Conservation (phyloP, 1,139 yeast genomes). For the Scheffersomyces lignicola region DNA sequence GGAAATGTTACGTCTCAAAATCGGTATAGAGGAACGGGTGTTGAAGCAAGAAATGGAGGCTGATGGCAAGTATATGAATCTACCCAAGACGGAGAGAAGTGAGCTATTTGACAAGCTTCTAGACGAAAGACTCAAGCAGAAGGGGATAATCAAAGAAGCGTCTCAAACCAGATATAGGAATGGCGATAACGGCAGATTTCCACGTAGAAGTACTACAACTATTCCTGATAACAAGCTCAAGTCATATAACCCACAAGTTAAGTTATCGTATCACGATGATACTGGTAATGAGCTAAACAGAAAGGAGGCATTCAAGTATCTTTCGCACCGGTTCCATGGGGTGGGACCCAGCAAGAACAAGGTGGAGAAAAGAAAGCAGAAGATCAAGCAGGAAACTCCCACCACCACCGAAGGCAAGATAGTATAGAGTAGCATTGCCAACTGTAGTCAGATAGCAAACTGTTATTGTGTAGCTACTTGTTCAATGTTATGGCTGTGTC, state of each 20-base stretch:
- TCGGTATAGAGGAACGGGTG: conserved; percentile 38
- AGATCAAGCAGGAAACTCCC: conserved; percentile 3
- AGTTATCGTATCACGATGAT: conserved; percentile 68
- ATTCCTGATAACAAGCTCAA: conserved; percentile 12
- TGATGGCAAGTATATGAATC: conserved; percentile 29
- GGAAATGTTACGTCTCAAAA: conserved; percentile 32
- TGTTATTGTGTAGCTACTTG: no score
- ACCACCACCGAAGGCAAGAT: conserved; percentile 4
- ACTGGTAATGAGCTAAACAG: conserved; percentile 62
- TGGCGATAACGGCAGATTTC: conserved; percentile 4
- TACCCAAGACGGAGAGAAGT: conserved; percentile 32
- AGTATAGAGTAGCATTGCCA: neutral
- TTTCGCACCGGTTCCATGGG: conserved; percentile 90
- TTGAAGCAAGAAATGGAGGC: conserved; percentile 40
- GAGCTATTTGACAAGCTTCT: conserved; percentile 26
- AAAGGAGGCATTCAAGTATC: conserved; percentile 80
- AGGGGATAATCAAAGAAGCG: conserved; percentile 20
- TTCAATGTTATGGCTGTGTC: no score
- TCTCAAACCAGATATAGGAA: neutral
- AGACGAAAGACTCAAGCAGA: conserved; percentile 29
- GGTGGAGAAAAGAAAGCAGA: conserved; percentile 9
- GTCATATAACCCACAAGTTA: conserved; percentile 64
- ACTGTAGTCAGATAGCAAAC: neutral
- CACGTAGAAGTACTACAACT: neutral
- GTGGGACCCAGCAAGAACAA: conserved; percentile 18